Conservation (phyloP, 2,329 filamentous ascomycete genomes). For the Penicillium sp. region DNA sequence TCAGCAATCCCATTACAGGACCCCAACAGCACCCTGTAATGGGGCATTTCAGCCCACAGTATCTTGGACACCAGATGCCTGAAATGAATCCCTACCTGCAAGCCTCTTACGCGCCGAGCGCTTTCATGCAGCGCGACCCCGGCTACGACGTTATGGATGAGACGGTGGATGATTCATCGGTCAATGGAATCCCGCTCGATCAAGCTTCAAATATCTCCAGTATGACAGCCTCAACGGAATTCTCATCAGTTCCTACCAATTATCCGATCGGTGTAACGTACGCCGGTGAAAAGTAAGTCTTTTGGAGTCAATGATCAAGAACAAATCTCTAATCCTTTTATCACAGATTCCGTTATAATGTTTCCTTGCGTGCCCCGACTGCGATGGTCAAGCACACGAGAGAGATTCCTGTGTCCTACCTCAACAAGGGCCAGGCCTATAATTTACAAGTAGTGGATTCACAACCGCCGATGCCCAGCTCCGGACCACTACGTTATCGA, state of each 20-base stretch:
- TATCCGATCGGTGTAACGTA: constrained; percentile 25
- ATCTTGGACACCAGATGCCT: constrained; percentile 60
- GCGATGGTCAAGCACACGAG: constrained; percentile 86
- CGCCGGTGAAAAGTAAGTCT: constrained; percentile 55
- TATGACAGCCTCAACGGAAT: constrained; percentile 30
- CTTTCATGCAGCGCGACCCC: constrained; percentile 78
- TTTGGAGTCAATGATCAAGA: constrained; percentile 8
- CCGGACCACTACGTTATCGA: constrained; percentile 70
- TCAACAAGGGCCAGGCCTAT: constrained; percentile 97
- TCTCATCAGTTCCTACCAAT: constrained; percentile 16
- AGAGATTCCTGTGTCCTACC: constrained; percentile 94
- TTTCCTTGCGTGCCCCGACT: constrained; percentile 87
- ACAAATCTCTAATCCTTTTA: constrained; percentile 12
- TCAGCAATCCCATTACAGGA: constrained; percentile 68
- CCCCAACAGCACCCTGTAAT: constrained; percentile 61
- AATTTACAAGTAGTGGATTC: constrained; percentile 82
- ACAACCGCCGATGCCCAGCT: constrained; percentile 58
- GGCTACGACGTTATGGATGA: constrained; percentile 78
- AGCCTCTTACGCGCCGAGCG: constrained; percentile 68
- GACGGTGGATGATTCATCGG: constrained; percentile 63
- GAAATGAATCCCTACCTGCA: constrained; percentile 72
- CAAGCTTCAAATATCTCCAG: constrained; percentile 56
- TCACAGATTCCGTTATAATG: constrained; percentile 77
- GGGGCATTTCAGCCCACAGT: constrained; percentile 64
- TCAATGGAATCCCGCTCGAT: constrained; percentile 58